These are phyloP conservation scores for Candida alai DNA, from an alignment of 805 yeast species.

Conservation along the genomic window DNA sequence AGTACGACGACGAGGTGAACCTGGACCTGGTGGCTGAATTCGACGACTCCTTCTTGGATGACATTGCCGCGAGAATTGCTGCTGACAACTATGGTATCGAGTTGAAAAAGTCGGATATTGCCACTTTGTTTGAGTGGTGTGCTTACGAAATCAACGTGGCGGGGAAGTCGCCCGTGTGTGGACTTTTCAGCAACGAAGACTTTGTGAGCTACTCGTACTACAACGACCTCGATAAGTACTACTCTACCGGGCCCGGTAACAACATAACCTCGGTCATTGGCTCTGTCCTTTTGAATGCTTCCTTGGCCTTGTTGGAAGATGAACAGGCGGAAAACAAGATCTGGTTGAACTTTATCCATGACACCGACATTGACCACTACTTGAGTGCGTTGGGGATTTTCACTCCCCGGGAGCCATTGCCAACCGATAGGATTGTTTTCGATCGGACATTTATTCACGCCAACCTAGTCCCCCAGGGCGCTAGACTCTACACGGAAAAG, in stretches of 20 bases:
- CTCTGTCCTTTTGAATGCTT: conserved; percentile 44
- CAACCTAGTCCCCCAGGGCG: conserved; percentile 58
- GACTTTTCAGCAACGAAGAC: conserved; percentile 59
- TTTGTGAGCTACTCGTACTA: conserved; percentile 58
- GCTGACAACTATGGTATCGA: conserved; percentile 47
- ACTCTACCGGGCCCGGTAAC: conserved; percentile 58
- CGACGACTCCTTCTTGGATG: conserved; percentile 38
- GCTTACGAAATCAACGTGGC: conserved; percentile 67
- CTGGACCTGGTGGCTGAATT: conserved; percentile 18
- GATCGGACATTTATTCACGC: conserved; percentile 23
- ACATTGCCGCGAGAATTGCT: conserved; percentile 56
- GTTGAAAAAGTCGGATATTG: conserved; percentile 48
- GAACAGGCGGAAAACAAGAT: conserved; percentile 41
- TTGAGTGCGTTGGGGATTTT: conserved; percentile 58
- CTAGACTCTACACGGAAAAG: conserved; percentile 48
- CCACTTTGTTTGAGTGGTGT: conserved; percentile 53
- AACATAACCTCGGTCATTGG: conserved; percentile 55
- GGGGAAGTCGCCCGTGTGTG: conserved; percentile 62
- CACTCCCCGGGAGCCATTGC: conserved; percentile 35
- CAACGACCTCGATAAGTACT: conserved; percentile 53
- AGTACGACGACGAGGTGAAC: conserved; percentile 29
- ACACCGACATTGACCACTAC: conserved; percentile 55
- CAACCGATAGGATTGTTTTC: conserved; percentile 28
- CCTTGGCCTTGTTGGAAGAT: conserved; percentile 39
- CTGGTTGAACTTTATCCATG: conserved; percentile 69